A percentile compares a stretch with the other conserved stretches of the same genome.
These are phyloP conservation scores for Russula sp. DNA, from an alignment of 768 basidiomycete species.

Conservation along the genomic window DNA sequence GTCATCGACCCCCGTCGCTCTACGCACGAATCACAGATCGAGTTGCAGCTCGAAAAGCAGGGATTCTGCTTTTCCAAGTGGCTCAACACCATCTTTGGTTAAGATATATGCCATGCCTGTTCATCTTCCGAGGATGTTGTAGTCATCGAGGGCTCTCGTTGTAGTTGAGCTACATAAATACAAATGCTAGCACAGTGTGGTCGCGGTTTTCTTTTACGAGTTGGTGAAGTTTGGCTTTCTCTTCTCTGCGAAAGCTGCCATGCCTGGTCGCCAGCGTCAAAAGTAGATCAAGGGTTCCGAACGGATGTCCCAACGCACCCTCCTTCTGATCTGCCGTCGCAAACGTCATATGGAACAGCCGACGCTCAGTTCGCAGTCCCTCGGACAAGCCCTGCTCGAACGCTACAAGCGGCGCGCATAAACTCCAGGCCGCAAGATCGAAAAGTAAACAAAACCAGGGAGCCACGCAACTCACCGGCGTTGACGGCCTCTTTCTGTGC, in stretches of 20 bases:
- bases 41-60: too few relatives aligned
- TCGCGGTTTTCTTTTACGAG: conserved; percentile 29
- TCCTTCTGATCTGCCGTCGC: conserved; percentile 95
- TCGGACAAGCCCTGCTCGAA: conserved; percentile 76
- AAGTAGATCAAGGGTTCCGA: neutral
- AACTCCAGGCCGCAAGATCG: neutral
- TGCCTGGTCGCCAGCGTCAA: conserved; percentile 51
- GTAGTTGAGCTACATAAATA: neutral
- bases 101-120: too few relatives aligned
- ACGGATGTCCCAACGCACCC: conserved; percentile 43
- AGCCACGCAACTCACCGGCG: conserved; percentile 43
- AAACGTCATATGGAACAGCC: conserved; percentile 87
- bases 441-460: too few relatives aligned
- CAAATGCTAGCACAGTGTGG: neutral
- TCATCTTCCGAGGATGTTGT: too few relatives aligned
- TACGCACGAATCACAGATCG: too few relatives aligned
- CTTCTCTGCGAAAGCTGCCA: conserved; percentile 93
- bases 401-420: conserved; percentile 38
- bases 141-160: too few relatives aligned
- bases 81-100: too few relatives aligned
- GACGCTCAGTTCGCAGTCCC: conserved; percentile 81
- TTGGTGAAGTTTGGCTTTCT: conserved; percentile 81
- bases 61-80: too few relatives aligned
- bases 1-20: too few relatives aligned
- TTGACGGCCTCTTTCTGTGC: conserved; percentile 94